Evolutionary conservation across 2,329 filamentous ascomycete species (phyloP).

Genomic region (Xylariaceae sp.): DNA sequence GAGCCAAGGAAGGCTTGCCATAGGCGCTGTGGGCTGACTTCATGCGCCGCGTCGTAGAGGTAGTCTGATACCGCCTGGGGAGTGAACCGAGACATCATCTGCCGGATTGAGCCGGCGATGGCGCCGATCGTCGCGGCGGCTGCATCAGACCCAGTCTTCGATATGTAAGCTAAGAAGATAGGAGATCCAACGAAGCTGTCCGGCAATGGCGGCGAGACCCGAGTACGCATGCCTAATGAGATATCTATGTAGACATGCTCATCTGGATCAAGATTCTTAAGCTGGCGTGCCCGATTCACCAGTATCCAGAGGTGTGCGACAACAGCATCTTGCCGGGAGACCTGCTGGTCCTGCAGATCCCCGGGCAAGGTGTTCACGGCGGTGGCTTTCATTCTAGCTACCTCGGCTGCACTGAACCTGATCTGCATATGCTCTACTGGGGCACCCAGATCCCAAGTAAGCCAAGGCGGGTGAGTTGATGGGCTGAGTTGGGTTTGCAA

Average conservation of each 20-base stretch:
- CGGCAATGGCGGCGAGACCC: constrained; percentile 47
- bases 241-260: constrained; percentile 48
- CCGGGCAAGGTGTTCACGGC: constrained; percentile 21
- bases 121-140: constrained; percentile 28
- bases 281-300: constrained; percentile 49
- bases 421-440: constrained; percentile 44
- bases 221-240: constrained; percentile 48
- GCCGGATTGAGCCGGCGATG: constrained; percentile 43
- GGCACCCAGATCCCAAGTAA: constrained; percentile 47
- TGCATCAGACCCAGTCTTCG: constrained; percentile 25
- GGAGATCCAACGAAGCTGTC: constrained; percentile 52
- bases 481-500: constrained; percentile 33
- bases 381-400: constrained; percentile 43
- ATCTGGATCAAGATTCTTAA: constrained; percentile 25
- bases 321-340: constrained; percentile 51
- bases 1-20: constrained; percentile 54
- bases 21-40: constrained; percentile 52
- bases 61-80: constrained; percentile 46
- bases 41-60: constrained; percentile 50
- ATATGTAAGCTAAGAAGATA: constrained; percentile 47
- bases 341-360: constrained; percentile 12
- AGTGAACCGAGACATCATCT: constrained; percentile 45
- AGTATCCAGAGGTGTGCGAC: constrained; percentile 54
- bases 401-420: constrained; percentile 45
- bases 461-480: constrained; percentile 47